Conservation (phyloP, 352 stramenopile species). For the Pythium phragmiticola region DNA sequence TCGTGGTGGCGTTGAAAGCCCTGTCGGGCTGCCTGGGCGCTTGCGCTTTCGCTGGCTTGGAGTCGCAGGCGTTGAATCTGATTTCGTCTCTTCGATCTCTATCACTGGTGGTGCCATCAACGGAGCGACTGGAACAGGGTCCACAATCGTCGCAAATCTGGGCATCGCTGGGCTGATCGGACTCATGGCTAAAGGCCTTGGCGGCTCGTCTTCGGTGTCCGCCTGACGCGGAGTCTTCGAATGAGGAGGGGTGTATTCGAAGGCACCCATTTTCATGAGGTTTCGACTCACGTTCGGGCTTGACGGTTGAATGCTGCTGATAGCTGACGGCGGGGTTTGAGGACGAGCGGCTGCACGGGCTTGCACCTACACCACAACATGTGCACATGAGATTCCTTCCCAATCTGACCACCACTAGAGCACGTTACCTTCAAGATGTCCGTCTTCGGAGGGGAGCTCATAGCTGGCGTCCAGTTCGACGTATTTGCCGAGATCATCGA, state of each 20-base stretch:
- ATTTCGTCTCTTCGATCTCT: constrained; percentile 23
- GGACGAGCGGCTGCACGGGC: constrained; percentile 24
- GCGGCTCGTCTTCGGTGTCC: constrained; percentile 17
- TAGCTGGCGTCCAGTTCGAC: constrained; percentile 47
- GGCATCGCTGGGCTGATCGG: constrained; percentile 49
- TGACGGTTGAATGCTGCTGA: constrained; percentile 67
- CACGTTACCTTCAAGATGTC: constrained; percentile 42
- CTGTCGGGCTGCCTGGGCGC: constrained; percentile 27
- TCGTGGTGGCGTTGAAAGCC: background rate
- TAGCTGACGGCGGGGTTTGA: constrained; percentile 57
- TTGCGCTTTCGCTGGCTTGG: constrained; percentile 48
- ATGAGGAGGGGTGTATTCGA: constrained; percentile 68
- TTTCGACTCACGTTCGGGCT: constrained; percentile 74
- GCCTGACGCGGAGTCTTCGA: constrained; percentile 29
- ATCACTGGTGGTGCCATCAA: background rate
- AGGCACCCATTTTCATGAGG: constrained; percentile 79
- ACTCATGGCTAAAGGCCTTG: constrained; percentile 26
- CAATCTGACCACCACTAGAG: background rate
- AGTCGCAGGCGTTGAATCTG: constrained; percentile 24
- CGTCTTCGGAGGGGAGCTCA: constrained; percentile 57
- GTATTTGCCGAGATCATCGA: constrained; percentile 54
- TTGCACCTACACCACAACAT: constrained; percentile 10
- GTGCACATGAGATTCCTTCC: background rate
- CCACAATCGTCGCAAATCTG: constrained; percentile 52
- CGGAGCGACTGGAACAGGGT: constrained; percentile 21